A percentile compares a stretch with the other conserved stretches of the same genome.
Evolutionary conservation across 2,329 filamentous ascomycete species (phyloP).

Genomic region (Trichothecium sympodiale): DNA sequence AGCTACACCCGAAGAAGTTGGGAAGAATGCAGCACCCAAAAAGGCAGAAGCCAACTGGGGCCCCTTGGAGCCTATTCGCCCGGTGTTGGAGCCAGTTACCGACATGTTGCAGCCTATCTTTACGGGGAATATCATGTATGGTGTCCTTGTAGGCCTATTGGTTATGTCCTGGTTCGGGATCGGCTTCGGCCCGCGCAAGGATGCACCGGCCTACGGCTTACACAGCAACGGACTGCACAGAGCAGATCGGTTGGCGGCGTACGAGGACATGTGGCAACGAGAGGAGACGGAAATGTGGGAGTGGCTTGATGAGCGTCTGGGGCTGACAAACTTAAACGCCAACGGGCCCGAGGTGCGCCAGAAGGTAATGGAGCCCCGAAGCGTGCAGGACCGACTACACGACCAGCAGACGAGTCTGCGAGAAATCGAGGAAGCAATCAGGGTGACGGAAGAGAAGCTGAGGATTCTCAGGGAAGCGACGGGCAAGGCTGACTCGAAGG

Average conservation of each 20-base stretch:
- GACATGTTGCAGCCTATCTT: conserved; percentile 62
- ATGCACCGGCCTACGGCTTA: conserved; percentile 22
- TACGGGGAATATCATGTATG: conserved; percentile 67
- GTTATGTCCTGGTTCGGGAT: conserved; percentile 65
- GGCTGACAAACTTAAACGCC: conserved; percentile 47
- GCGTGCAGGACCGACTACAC: conserved; percentile 47
- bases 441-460: conserved; percentile 77
- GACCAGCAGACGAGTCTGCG: conserved; percentile 56
- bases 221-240: conserved; percentile 18
- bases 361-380: conserved; percentile 38
- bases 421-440: conserved; percentile 70
- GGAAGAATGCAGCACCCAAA: conserved; percentile 27
- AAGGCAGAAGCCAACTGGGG: conserved; percentile 55
- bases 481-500: conserved; percentile 30
- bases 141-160: conserved; percentile 61
- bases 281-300: conserved; percentile 88
- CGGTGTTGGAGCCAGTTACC: conserved; percentile 56
- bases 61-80: conserved; percentile 65
- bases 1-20: conserved; percentile 30
- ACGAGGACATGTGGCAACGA: conserved; percentile 83
- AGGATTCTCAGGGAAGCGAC: conserved; percentile 63
- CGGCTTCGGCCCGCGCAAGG: conserved; percentile 30
- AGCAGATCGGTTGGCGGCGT: conserved; percentile 65
- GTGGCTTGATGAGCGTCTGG: conserved; percentile 81
- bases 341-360: conserved; percentile 28